Conservation (phyloP, 495 filamentous ascomycete genomes). For the Elasticomyces elasticus region DNA sequence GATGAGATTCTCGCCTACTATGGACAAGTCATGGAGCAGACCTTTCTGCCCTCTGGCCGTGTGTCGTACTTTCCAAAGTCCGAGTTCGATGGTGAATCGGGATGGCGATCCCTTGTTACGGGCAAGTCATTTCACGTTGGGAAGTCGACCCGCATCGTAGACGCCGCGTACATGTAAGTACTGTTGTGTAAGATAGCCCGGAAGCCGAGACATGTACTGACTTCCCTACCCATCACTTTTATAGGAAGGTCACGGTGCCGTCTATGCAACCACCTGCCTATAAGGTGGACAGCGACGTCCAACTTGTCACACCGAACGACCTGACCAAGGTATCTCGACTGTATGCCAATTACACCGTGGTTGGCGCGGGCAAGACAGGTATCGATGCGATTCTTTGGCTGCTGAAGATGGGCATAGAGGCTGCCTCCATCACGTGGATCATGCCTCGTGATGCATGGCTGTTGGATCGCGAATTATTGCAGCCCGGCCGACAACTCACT, state of each 20-base stretch:
- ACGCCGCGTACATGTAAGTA: no score
- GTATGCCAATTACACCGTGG: constrained; percentile 1
- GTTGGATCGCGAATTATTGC: background rate
- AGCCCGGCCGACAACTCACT: constrained; percentile 1
- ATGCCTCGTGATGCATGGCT: constrained; percentile 4
- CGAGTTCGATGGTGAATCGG: background rate
- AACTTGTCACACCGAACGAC: background rate
- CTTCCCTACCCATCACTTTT: no score
- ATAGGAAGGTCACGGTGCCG: background rate
- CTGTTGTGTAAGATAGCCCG: no score
- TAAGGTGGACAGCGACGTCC: background rate
- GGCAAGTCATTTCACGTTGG: background rate
- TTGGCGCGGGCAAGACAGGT: constrained; percentile 7
- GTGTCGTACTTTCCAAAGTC: constrained; percentile 4
- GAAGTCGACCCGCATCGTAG: background rate
- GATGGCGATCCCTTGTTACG: background rate
- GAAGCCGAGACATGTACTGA: no score
- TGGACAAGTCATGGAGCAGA: constrained; percentile 2
- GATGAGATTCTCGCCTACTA: constrained; percentile 6
- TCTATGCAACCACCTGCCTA: background rate
- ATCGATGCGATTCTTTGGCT: constrained; percentile 8
- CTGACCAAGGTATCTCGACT: background rate
- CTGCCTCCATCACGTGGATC: constrained; percentile 4
- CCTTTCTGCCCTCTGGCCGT: constrained; percentile 5
- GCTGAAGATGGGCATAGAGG: background rate